Base-by-base conservation (phyloP, 805 yeast species). In the Candida stauntonica region DNA sequence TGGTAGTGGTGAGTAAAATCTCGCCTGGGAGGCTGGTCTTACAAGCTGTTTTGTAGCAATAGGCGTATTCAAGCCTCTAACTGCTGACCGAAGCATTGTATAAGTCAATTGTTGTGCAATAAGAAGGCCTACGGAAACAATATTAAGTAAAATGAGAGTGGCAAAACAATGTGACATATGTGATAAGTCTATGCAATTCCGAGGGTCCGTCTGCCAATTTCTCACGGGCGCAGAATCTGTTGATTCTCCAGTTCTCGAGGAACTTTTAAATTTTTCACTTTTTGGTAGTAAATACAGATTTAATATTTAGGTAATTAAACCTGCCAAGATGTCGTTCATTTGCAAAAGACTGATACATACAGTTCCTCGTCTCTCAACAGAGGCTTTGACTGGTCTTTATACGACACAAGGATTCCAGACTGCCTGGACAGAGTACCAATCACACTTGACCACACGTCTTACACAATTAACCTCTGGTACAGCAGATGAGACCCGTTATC, bases 361-460 rank as follows among this genome's bases (percentile, higher is more conserved):
- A 2, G 83, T 80, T 5, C 95, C 95, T 5, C 60, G 50, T 26
- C 64, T 86, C 28, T 58, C 66, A 5, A 55, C 66, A 33, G 66
- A 68, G 39, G 7, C 41, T 47, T 19, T 77, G 62, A 55, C 44
- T 63, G 87, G 88, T 1, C 64, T 87, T 34, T 82, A 74, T 66
- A 67, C 83, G 5, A 54, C 79, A 2, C 58, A 70, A 39, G 95
- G 87, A 24, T 86, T 80, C 63, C 64, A 79, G 41, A 62, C 72
- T 4, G 84, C 88, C 3, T 91, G 97, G 97, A 64, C 64, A 4
- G 83, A 88, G 39, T 81, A 86, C 61, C 99, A 91, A 64, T 68
- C 66, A 37, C 77, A 66, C 45, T 62, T 79, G 38, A 72, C 84
- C 40, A 70, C 79, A 49, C 75, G 77, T 39, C 64, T 85, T 48